These are phyloP conservation scores for Lachancea meyersii DNA, from an alignment of 805 yeast species.

Conservation along the genomic window DNA sequence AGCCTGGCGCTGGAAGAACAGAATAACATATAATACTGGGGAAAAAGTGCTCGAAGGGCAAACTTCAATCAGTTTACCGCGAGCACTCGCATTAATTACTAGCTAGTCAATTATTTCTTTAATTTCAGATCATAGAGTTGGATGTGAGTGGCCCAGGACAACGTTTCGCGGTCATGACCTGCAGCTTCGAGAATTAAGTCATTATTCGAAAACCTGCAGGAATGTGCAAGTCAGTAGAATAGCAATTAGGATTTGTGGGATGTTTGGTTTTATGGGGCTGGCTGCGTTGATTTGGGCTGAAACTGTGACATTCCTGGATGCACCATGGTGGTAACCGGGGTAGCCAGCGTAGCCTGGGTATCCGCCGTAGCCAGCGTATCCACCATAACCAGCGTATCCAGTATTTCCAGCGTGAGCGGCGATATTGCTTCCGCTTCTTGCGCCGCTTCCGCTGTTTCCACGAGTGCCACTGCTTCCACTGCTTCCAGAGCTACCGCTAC, in stretches of 20 bases:
- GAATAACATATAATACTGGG: too few relatives aligned
- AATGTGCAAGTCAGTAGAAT: not conserved
- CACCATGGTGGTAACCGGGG: not conserved
- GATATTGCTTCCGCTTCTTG: constrained; percentile 9
- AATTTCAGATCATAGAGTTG: not conserved
- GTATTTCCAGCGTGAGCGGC: constrained; percentile 4
- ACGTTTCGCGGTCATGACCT: not conserved
- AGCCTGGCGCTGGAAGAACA: too few relatives aligned
- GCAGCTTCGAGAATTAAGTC: not conserved
- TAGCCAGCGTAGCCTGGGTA: constrained; percentile 2
- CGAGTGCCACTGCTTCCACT: not conserved
- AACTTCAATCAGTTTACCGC: too few relatives aligned
- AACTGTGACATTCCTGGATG: not conserved
- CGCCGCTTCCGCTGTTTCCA: constrained; percentile 7
- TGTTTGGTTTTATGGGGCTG: not conserved
- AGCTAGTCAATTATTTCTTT: not conserved
- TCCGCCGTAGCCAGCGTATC: not conserved
- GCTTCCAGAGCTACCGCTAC: constrained; percentile 7
- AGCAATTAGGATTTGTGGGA: not conserved
- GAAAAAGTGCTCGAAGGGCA: too few relatives aligned
- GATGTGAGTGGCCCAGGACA: too few relatives aligned
- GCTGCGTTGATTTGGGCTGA: not conserved
- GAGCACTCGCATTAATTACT: too few relatives aligned
- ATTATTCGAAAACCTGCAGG: not conserved
- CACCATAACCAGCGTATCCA: constrained; percentile 5